phyloP scores from a whole-genome alignment of 257 asterid species.

The Solanum tarijense region DNA sequence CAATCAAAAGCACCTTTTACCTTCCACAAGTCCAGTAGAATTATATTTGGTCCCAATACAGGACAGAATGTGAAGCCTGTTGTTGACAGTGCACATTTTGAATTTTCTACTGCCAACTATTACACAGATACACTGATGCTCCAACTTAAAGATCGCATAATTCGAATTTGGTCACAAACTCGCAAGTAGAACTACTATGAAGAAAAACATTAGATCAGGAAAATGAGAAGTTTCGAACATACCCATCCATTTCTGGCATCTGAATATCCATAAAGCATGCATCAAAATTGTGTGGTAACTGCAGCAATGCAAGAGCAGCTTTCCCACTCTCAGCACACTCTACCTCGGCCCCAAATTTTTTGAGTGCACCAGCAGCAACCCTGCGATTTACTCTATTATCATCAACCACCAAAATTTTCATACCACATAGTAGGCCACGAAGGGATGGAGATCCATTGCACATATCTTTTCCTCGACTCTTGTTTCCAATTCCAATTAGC shows the following conservation, averaged over 20 bases:
- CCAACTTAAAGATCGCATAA: neutral
- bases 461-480: conserved; percentile 27
- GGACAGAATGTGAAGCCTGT: neutral
- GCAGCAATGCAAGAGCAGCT: conserved; percentile 66
- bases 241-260: conserved; percentile 99
- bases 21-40: neutral
- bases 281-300: conserved; percentile 66
- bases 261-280: conserved; percentile 99
- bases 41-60: neutral
- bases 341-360: conserved; percentile 77
- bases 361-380: conserved; percentile 92
- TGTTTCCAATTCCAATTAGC: conserved; percentile 47
- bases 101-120: neutral
- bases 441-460: conserved; percentile 29
- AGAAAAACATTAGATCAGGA: neutral
- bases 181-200: neutral
- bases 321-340: conserved; percentile 78
- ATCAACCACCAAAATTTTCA: conserved; percentile 82
- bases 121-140: neutral
- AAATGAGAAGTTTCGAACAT: neutral
- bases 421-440: conserved; percentile 56
- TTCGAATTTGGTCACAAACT: neutral
- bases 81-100: neutral
- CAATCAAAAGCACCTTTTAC: neutral
- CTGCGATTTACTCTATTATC: conserved; percentile 76